Percentiles rank a stretch among this genome's conserved stretches.
These are phyloP conservation scores for Geranomyces variabilis DNA, from an alignment of 192 early-diverging fungal genomes.

Conservation along the genomic window DNA sequence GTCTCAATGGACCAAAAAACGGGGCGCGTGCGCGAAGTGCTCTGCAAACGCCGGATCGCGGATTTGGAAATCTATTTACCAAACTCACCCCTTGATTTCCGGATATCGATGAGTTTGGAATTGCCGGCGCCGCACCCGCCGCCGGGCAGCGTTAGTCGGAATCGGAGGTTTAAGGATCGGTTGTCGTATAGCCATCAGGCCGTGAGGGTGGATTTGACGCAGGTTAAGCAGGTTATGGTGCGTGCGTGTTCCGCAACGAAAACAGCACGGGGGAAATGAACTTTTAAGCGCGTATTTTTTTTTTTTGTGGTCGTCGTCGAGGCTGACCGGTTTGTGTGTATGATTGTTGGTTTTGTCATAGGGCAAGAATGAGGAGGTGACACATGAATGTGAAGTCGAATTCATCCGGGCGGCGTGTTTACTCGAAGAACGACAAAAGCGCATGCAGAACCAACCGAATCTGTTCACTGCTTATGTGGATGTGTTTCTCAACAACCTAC, in stretches of 20 bases:
- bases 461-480: conserved; percentile 72
- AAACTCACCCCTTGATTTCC: conserved; percentile 76
- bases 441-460: conserved; percentile 62
- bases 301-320: too few species aligned
- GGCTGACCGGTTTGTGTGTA: too few species aligned
- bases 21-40: conserved; percentile 44
- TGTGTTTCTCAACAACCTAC: conserved; percentile 78
- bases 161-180: conserved; percentile 84
- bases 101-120: conserved; percentile 86
- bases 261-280: too few species aligned
- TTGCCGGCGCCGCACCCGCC: conserved; percentile 51
- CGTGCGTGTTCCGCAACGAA: too few species aligned
- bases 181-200: conserved; percentile 82
- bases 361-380: conserved; percentile 45
- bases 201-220: conserved; percentile 87
- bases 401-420: conserved; percentile 63
- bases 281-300: too few species aligned
- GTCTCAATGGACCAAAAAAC: conserved; percentile 44
- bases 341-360: too few species aligned
- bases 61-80: conserved; percentile 89
- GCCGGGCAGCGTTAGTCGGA: conserved; percentile 40
- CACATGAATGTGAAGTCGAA: conserved; percentile 87
- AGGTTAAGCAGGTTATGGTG: conserved; percentile 61
- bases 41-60: conserved; percentile 78
- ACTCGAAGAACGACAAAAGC: conserved; percentile 64